Evolutionary conservation across 345 rosid species (phyloP).

Genomic region (Acer saccharum): DNA sequence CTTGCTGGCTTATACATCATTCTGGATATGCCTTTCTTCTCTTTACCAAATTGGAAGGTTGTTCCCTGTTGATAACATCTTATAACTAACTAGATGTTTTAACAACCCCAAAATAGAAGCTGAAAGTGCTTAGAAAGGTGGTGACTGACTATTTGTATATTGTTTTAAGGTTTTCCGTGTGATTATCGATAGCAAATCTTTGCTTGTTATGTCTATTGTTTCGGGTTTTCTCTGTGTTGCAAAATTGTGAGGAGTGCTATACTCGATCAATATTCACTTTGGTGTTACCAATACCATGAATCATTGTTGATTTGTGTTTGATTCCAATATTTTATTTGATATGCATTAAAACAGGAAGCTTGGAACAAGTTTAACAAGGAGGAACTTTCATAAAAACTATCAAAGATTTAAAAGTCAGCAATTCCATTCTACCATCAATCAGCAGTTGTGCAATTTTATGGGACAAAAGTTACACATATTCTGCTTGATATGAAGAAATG

Average conservation of each 20-base stretch:
- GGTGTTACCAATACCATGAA: background rate
- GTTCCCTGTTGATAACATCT: background rate
- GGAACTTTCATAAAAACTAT: constrained; percentile 42
- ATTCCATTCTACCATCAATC: background rate
- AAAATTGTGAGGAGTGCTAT: background rate
- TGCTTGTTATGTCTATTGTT: background rate
- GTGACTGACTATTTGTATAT: background rate
- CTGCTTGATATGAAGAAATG: background rate
- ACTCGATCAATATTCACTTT: background rate
- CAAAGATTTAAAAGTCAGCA: background rate
- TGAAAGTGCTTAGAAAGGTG: background rate
- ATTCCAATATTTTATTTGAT: constrained; percentile 3
- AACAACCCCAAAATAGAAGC: background rate
- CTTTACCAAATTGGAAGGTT: background rate
- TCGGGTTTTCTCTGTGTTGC: background rate
- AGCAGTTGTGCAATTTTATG: background rate
- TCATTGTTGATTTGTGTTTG: background rate
- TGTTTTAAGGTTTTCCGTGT: background rate
- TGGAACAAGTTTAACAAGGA: constrained; percentile 61
- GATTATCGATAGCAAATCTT: background rate
- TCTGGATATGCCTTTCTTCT: background rate
- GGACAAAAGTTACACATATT: background rate
- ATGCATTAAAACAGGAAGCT: constrained; percentile 49
- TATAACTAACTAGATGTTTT: background rate
- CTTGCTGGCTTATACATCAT: background rate